A percentile compares a stretch with the other conserved stretches of the same genome.
phyloP scores from a whole-genome alignment of 73 alveolate species.

The Paramecium sonneborni region DNA sequence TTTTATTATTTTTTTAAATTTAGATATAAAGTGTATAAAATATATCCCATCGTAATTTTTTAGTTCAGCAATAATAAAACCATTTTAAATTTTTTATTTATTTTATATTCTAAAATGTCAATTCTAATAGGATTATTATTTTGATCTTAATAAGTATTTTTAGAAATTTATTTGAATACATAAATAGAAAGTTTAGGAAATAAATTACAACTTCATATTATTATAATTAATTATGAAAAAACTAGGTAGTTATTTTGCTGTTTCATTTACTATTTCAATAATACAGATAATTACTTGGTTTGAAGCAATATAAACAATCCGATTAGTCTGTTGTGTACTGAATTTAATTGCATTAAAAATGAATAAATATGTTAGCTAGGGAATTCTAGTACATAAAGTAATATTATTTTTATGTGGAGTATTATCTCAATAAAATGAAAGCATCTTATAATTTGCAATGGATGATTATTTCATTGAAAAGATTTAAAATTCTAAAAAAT shows the following conservation, averaged over 20 bases:
- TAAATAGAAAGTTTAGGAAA: background rate
- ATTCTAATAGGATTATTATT: background rate
- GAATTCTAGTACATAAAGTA: background rate
- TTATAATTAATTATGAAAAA: background rate
- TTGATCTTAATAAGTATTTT: background rate
- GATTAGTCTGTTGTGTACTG: background rate
- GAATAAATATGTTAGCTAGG: background rate
- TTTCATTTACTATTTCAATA: background rate
- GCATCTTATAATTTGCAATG: background rate
- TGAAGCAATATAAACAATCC: background rate
- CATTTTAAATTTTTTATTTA: too few species aligned
- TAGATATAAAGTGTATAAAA: background rate
- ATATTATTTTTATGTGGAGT: background rate
- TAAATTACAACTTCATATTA: background rate
- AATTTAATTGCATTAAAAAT: background rate
- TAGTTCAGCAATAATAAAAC: background rate
- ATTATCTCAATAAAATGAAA: background rate
- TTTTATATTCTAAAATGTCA: background rate
- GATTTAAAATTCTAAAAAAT: background rate
- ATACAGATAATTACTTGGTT: background rate
- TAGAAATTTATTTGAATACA: background rate
- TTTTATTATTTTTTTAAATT: background rate
- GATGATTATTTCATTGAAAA: background rate
- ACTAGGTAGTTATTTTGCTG: background rate
- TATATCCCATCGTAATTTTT: background rate